phyloP scores from a whole-genome alignment of 1,284 basidiomycete species.

The Rhodotorula sp. region DNA sequence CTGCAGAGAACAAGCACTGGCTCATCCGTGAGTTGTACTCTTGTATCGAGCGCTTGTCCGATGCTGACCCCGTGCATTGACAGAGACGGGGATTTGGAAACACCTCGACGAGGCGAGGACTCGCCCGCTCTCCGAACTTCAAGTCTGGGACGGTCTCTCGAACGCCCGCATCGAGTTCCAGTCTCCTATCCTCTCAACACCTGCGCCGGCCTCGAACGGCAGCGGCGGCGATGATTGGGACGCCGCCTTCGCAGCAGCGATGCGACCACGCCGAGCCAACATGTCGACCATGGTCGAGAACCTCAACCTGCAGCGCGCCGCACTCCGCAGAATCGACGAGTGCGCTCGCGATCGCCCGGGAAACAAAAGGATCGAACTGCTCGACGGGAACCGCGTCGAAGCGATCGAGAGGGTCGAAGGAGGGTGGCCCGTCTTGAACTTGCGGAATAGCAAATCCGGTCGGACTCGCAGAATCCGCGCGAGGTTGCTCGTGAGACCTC shows the following conservation, averaged over 20 bases:
- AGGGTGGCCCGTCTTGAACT: slow-evolving; percentile 72
- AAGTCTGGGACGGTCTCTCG: slow-evolving; percentile 86
- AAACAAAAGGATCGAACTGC: slow-evolving; percentile 36
- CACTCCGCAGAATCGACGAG: slow-evolving; percentile 49
- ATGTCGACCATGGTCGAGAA: slow-evolving; percentile 87
- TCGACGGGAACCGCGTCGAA: slow-evolving; percentile 43
- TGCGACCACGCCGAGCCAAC: slow-evolving; percentile 49
- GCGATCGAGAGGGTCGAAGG: slow-evolving; percentile 47
- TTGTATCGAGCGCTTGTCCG: neutral
- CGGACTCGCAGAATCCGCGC: slow-evolving; percentile 56
- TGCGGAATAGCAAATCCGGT: slow-evolving; percentile 53
- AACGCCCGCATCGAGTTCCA: slow-evolving; percentile 73
- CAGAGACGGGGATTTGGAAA: slow-evolving; percentile 80
- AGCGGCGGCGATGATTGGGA: slow-evolving; percentile 33
- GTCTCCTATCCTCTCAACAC: slow-evolving; percentile 52
- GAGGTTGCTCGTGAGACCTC: slow-evolving; percentile 63
- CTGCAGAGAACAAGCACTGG: slow-evolving; percentile 74
- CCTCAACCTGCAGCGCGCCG: slow-evolving; percentile 79
- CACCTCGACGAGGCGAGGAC: slow-evolving; percentile 71
- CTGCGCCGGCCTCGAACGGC: slow-evolving; percentile 34
- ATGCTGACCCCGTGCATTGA: neutral
- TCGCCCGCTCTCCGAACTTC: slow-evolving; percentile 75
- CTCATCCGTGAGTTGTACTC: slow-evolving; percentile 60
- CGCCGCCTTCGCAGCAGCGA: neutral
- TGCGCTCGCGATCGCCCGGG: slow-evolving; percentile 53